phyloP scores from a whole-genome alignment of 129 eudicot species.

The Flaveria brownii region DNA sequence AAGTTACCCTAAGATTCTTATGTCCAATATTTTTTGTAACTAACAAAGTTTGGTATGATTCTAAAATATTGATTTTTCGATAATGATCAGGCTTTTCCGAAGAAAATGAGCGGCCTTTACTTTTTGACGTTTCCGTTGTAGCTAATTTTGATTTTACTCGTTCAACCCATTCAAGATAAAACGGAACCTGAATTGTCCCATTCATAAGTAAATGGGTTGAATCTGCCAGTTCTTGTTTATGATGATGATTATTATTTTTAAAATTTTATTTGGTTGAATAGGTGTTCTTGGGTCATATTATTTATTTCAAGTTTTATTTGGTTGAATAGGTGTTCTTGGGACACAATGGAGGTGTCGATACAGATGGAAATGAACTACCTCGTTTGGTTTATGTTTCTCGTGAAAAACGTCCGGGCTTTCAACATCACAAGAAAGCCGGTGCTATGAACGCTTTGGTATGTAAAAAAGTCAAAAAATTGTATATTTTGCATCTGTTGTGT shows the following conservation, averaged over 20 bases:
- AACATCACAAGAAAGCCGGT: constrained; percentile 97
- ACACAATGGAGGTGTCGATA: constrained; percentile 85
- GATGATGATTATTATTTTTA: background rate
- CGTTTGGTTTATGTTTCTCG: constrained; percentile 93
- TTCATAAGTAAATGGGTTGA: background rate
- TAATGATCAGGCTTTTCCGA: too few species aligned
- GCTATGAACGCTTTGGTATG: constrained; percentile 96
- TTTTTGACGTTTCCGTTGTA: too few species aligned
- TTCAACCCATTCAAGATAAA: too few species aligned
- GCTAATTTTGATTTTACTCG: too few species aligned
- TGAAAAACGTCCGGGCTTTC: constrained; percentile 92
- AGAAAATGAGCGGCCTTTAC: too few species aligned
- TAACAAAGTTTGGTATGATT: too few species aligned
- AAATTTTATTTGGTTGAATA: too few species aligned
- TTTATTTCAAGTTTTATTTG: background rate
- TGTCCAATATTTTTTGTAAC: too few species aligned
- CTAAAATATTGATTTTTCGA: too few species aligned
- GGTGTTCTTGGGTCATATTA: too few species aligned
- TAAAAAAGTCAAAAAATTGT: background rate
- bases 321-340: constrained; percentile 75
- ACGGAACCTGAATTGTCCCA: too few species aligned
- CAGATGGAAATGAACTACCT: constrained; percentile 86
- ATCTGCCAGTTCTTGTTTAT: background rate
- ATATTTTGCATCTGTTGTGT: background rate
- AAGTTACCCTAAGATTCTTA: too few species aligned